Percentiles rank a stretch among this genome's conserved stretches.
These are phyloP conservation scores for Cladorrhinum sp. DNA, from an alignment of 2,329 filamentous ascomycete species.

Conservation along the genomic window DNA sequence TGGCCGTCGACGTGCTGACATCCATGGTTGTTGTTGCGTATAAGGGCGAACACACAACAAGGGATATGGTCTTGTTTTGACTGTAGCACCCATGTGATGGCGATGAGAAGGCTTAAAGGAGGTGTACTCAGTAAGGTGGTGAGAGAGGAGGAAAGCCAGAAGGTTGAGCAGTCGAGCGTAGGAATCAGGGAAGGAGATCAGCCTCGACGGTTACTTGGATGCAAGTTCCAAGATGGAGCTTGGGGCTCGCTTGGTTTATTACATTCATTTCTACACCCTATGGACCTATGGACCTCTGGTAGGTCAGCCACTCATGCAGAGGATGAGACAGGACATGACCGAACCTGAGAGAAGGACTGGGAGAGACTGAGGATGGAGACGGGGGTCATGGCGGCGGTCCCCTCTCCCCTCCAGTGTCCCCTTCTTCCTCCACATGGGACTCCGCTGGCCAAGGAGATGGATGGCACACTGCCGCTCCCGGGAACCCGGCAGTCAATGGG, in stretches of 20 bases:
- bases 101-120: background rate
- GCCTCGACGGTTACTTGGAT: background rate
- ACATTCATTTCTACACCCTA: background rate
- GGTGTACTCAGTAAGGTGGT: background rate
- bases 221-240: background rate
- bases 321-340: background rate
- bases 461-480: slow-evolving; percentile 4
- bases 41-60: slow-evolving; percentile 6
- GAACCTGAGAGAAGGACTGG: background rate
- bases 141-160: background rate
- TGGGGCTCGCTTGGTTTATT: background rate
- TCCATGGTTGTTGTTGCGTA: slow-evolving; percentile 13
- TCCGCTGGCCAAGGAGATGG: background rate
- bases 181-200: background rate
- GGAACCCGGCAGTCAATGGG: slow-evolving; percentile 6
- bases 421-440: background rate
- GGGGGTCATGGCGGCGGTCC: background rate
- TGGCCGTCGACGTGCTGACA: slow-evolving; percentile 1
- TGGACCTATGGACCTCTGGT: background rate
- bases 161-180: background rate
- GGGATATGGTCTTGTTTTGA: background rate
- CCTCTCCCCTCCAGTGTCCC: background rate
- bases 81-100: slow-evolving; percentile 10
- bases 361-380: background rate
- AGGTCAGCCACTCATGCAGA: background rate